Evolutionary conservation across 139 green algal genomes (phyloP), one percentile per base, ranked within the genome.

Genomic region (Astrephomene gubernaculifera): DNA sequence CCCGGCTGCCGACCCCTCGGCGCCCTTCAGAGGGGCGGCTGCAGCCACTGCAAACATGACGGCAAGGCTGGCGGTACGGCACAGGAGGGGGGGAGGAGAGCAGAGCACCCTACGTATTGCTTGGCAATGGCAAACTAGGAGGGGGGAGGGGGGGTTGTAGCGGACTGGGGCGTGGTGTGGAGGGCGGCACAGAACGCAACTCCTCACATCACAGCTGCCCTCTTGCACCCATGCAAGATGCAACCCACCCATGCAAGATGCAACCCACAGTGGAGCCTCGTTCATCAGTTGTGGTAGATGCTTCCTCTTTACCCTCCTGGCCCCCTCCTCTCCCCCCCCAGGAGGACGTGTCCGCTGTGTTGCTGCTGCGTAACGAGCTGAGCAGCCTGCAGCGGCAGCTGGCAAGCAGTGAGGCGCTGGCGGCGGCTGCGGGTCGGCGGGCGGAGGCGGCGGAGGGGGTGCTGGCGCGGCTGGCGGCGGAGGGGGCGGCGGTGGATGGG

Each of bases 291-390:
- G n/a, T n/a, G n/a, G n/a, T n/a, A n/a, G n/a, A n/a, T n/a, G n/a
- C n/a, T n/a, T n/a, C n/a, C n/a, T n/a, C n/a, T n/a, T n/a, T n/a
- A n/a, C n/a, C n/a, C n/a, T n/a, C n/a, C 17, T 17, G 17, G 49
- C 49, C 12, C 49, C 12, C 49, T 12, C 12, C 49, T 17, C 49
- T 17, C 12, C 49, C 35, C 61, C 61, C 33, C 7, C 83, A 88
- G 54, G 71, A 92, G 38, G 86, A 91, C 33, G 81, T 95, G 53
- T 64, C 82, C 24, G 87, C 90, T 2, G 85, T 94, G 29, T 82
- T 92, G 71, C 71, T 92, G 60, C 81, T 95, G 45, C 75, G 85
- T 1, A 83, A 88, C 52, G 90, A 93, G 73, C 85, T 92, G 53
- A 49, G 63, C 21, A 25, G n/a, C 7, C 61, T 87, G 43, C 79